Base-by-base conservation (phyloP, 345 rosid species). In the Sisymbrium altissimum region DNA sequence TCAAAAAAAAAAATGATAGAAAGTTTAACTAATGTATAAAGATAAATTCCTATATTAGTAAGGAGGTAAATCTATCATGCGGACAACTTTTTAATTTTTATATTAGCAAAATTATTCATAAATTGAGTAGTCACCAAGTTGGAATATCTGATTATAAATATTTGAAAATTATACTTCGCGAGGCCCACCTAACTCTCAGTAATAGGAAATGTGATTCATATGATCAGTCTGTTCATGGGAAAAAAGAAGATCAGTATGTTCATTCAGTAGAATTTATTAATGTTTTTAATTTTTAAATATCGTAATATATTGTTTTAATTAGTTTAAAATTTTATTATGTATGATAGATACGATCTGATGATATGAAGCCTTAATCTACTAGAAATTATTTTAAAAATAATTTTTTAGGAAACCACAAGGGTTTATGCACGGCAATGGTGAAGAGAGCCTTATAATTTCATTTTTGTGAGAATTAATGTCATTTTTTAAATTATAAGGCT, bases 331-430 rank as follows among this genome's bases (percentile, higher is more conserved):
- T 30, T 30, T 30, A 5, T 30, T 32, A 32, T 32, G 8, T 7
- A 32, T 5, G 35, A 32, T 32, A 32, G 7, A 6, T 5, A 6
- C 0, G 1, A 30, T 30, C 1, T 30, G 7, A 4, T 4, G 1
- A 5, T 5, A 30, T 23, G 25, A 23, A 23, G n/a, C n/a, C n/a
- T n/a, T n/a, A n/a, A n/a, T n/a, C n/a, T n/a, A n/a, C n/a, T n/a
- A n/a, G n/a, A n/a, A n/a, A n/a, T n/a, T n/a, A n/a, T n/a, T n/a
- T n/a, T n/a, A n/a, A n/a, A n/a, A 82, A 85, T 53, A 94, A 79
- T 9, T 90, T 74, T 59, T 87, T 81, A 2, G 98, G 96, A 76
- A 94, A 94, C 98, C 98, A 91, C 18, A 94, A 77, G 66, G 91
- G 93, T 81, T 83, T 89, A 85, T 94, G 70, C 68, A 85, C 80